phyloP scores from a whole-genome alignment of 352 stramenopile genomes.

The Pythium myriotylum region DNA sequence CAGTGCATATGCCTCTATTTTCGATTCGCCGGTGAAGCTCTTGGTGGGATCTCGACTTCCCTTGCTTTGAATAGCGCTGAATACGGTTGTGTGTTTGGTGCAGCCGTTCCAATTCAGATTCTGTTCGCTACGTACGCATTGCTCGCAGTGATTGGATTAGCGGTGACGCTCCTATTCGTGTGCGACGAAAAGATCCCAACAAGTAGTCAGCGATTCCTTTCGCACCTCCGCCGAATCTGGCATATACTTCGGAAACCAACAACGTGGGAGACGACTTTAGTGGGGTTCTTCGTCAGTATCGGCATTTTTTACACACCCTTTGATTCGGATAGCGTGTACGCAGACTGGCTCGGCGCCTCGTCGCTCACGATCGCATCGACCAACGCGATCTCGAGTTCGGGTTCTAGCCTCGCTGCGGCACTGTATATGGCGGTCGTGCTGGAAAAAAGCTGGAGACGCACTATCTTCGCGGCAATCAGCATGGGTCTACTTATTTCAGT shows the following conservation, averaged over 20 bases:
- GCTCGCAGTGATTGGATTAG: not conserved
- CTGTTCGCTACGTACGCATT: conserved; percentile 6
- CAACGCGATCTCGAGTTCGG: no score
- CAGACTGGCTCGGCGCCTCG: not conserved
- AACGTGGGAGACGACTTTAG: conserved; percentile 18
- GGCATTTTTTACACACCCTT: not conserved
- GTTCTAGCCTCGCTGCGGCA: no score
- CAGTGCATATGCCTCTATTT: not conserved
- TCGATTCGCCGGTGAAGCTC: conserved; percentile 10
- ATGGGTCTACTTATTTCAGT: not conserved
- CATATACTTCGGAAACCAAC: conserved; percentile 10
- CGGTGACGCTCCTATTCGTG: conserved; percentile 5
- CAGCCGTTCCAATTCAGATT: conserved; percentile 6
- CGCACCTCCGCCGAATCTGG: conserved; percentile 17
- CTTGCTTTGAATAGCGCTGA: conserved; percentile 17
- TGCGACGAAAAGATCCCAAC: not conserved
- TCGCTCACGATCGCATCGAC: no score
- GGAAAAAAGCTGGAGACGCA: conserved; percentile 20
- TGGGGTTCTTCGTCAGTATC: conserved; percentile 5
- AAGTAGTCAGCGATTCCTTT: conserved; percentile 2
- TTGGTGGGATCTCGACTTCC: not conserved
- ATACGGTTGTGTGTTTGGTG: conserved; percentile 19
- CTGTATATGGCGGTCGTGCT: conserved; percentile 3
- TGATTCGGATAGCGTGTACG: conserved; percentile 2
- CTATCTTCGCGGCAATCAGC: not conserved